Conservation (phyloP, 2,329 filamentous ascomycete genomes). For the Iodosphaeria phyllophila region DNA sequence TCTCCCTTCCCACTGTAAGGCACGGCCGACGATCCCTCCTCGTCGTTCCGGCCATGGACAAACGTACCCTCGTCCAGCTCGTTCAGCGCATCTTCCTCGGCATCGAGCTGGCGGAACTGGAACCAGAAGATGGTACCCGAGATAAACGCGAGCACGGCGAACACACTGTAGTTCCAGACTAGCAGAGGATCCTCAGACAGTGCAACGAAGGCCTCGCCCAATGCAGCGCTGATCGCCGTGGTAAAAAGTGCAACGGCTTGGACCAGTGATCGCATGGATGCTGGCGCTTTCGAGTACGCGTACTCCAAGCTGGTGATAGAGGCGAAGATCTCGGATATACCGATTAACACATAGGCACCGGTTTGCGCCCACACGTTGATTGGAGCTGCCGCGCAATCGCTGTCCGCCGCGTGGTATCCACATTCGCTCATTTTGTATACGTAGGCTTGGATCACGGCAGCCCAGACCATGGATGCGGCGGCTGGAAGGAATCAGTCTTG, state of each 20-base stretch:
- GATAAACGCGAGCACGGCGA: constrained; percentile 45
- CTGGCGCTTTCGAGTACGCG: constrained; percentile 57
- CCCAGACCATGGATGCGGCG: constrained; percentile 38
- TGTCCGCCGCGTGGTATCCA: constrained; percentile 30
- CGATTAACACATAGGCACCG: constrained; percentile 27
- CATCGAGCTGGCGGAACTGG: constrained; percentile 42
- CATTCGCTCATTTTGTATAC: constrained; percentile 47
- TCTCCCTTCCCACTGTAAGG: no score
- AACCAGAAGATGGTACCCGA: constrained; percentile 51
- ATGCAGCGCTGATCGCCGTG: constrained; percentile 46
- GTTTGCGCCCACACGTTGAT: constrained; percentile 46
- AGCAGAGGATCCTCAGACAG: constrained; percentile 44
- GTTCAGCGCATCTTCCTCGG: constrained; percentile 48
- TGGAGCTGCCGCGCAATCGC: constrained; percentile 14
- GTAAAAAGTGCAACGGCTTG: constrained; percentile 49
- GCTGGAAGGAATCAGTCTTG: no score
- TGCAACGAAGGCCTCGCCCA: constrained; percentile 44
- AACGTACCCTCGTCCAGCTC: constrained; percentile 22
- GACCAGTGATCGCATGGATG: constrained; percentile 61
- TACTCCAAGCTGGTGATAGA: constrained; percentile 47
- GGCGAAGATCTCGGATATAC: constrained; percentile 28
- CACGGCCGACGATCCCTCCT: no score
- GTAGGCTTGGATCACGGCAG: constrained; percentile 37
- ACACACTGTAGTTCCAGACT: constrained; percentile 54
- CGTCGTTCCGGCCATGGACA: constrained; percentile 9